Evolutionary conservation across 805 yeast species (phyloP).

Genomic region (Starmerella davenportii): DNA sequence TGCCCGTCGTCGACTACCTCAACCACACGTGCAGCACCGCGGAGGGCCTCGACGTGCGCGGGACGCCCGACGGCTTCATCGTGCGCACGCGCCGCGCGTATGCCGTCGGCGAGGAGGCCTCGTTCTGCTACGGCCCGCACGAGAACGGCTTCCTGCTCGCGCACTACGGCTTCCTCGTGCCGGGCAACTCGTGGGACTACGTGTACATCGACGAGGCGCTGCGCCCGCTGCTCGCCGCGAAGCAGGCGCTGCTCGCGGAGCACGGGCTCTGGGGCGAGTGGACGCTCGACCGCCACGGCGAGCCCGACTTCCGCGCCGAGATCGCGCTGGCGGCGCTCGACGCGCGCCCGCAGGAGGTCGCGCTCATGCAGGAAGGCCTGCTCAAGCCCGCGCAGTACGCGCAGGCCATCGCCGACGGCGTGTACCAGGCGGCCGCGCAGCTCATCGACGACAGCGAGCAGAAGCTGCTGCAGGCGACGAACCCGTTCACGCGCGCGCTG

Average conservation of each 20-base stretch:
- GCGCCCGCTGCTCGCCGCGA: constrained; percentile 18
- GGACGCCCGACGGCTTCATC: constrained; percentile 40
- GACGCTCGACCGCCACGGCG: constrained; percentile 34
- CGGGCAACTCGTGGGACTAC: constrained; percentile 46
- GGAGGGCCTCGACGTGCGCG: constrained; percentile 17
- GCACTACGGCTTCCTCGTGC: constrained; percentile 69
- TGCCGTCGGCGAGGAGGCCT: constrained; percentile 37
- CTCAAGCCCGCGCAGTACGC: neutral
- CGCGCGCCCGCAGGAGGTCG: neutral
- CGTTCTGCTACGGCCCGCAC: constrained; percentile 74
- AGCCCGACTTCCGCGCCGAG: constrained; percentile 38
- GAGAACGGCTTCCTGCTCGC: constrained; percentile 62
- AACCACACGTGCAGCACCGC: constrained; percentile 37
- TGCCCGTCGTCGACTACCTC: constrained; percentile 75
- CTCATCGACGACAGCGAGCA: neutral
- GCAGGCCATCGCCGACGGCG: neutral
- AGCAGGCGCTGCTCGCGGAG: constrained; percentile 32
- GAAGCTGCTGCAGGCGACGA: neutral
- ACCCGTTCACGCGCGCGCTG: neutral
- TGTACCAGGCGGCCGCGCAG: neutral
- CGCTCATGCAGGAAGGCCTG: neutral
- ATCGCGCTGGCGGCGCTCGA: constrained; percentile 42
- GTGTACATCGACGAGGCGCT: constrained; percentile 38
- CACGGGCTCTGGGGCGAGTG: constrained; percentile 56
- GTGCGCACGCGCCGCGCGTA: constrained; percentile 29